These are phyloP conservation scores for Paraglomus brasilianum DNA, from an alignment of 192 early-diverging fungal genomes.

Conservation along the genomic window DNA sequence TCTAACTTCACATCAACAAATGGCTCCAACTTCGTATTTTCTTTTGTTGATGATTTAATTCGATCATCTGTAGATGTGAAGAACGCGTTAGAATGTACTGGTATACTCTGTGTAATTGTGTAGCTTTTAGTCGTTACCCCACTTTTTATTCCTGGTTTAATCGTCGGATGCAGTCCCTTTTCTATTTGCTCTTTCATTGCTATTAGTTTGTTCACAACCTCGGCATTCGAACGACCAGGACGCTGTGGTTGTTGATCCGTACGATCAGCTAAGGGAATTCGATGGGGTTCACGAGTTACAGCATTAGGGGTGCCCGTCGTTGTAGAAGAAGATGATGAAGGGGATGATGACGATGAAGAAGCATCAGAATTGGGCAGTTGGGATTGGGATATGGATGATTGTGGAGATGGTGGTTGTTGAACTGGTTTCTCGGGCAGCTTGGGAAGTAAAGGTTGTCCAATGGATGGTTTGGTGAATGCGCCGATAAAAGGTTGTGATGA, in stretches of 20 bases:
- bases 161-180: background rate
- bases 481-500: background rate
- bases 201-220: background rate
- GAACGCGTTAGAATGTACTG: background rate
- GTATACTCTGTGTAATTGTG: too few relatives aligned
- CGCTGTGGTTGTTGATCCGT: background rate
- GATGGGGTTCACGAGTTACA: too few relatives aligned
- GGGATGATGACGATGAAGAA: too few relatives aligned
- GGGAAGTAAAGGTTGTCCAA: background rate
- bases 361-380: too few relatives aligned
- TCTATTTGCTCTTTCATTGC: constrained; percentile 8
- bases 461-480: background rate
- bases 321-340: too few relatives aligned
- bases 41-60: background rate
- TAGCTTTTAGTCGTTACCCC: background rate
- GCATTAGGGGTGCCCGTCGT: too few relatives aligned
- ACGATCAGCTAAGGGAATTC: too few relatives aligned
- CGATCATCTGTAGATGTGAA: background rate
- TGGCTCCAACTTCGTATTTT: background rate
- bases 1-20: constrained; percentile 9
- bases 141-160: constrained; percentile 11
- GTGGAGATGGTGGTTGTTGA: background rate
- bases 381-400: too few relatives aligned
- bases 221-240: background rate
- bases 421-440: background rate